Conservation (phyloP, 1,139 yeast species). For the Protomyces pachydermus region DNA sequence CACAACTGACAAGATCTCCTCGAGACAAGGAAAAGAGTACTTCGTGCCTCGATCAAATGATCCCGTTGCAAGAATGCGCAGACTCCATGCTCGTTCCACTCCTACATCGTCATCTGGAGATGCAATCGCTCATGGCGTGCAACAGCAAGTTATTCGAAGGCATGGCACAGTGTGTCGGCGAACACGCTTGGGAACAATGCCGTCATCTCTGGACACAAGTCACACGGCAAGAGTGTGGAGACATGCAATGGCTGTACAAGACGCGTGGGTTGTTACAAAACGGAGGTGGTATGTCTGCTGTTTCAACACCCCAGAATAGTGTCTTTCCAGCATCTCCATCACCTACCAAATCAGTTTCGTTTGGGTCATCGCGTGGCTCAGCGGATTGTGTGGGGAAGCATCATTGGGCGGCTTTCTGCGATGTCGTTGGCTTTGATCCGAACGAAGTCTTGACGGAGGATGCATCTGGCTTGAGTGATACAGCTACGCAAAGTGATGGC, state of each 20-base stretch:
- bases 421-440: conserved; percentile 19
- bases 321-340: not conserved
- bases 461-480: not conserved
- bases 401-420: conserved; percentile 18
- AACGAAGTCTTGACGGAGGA: conserved; percentile 1
- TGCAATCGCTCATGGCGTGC: conserved; percentile 9
- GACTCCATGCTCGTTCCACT: conserved; percentile 14
- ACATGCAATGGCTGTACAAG: conserved; percentile 9
- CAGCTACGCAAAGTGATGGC: no score
- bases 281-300: not conserved
- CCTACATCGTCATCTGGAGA: conserved; percentile 20
- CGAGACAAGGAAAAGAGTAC: no score
- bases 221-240: conserved; percentile 12
- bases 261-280: conserved; percentile 1
- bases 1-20: no score
- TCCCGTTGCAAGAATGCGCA: conserved; percentile 17
- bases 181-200: not conserved
- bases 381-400: conserved; percentile 6
- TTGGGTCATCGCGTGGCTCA: not conserved
- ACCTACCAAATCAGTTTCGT: not conserved
- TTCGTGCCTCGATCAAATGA: conserved; percentile 14
- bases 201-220: conserved; percentile 8
- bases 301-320: not conserved
- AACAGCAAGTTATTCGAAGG: not conserved
- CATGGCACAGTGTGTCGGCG: conserved; percentile 2